Evolutionary conservation across 1,284 basidiomycete species (phyloP), one percentile per base, ranked within the genome.

Genomic region (Lentinula novae-zelandiae): DNA sequence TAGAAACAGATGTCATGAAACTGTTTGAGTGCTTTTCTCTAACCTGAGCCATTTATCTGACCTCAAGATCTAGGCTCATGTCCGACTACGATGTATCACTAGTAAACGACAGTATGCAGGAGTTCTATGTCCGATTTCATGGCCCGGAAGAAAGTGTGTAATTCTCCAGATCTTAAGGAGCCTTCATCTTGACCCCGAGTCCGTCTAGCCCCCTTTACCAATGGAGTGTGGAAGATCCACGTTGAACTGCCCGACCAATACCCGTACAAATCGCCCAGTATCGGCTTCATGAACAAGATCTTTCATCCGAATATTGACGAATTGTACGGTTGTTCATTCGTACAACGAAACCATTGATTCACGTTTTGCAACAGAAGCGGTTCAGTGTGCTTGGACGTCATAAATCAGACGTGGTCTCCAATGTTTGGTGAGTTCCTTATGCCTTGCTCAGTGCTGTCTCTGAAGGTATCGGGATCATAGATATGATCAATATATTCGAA

Each of bases 251-350:
- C 97, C 3, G 95, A 98, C 70, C 94, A 97, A 75, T 99, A 99
- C 72, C 97, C 96, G 1, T 99, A 92, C 87, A 99, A 99, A 77
- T 96, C 94, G 38, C 96, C 97, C 2, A 96, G 94, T 70, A 99
- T 99, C 68, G 96, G 96, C 1, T 99, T 99, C 77, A 96, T 98
- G 94, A 99, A 99, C 86, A 98, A 98, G 89, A 98, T 99, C 72
- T 99, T 98, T 74, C 96, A 99, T 71, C 96, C 96, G 9, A 98
- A 98, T 73, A 98, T 98, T 70, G 95, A 98, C 75, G 96, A 98
- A 75, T 77, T 96, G 92, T 95, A 70, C 71, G 90, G 74, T 31
- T 39, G 44, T n/a, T 15, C 20, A 33, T 22, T 6, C n/a, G 13
- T 62, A 27, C 2, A 40, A 34, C 20, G 12, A 13, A 44, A 31